Percentiles rank a stretch among this genome's conserved stretches.
Conservation (phyloP, 306 rosid species). For the Mimosa bimucronata region DNA sequence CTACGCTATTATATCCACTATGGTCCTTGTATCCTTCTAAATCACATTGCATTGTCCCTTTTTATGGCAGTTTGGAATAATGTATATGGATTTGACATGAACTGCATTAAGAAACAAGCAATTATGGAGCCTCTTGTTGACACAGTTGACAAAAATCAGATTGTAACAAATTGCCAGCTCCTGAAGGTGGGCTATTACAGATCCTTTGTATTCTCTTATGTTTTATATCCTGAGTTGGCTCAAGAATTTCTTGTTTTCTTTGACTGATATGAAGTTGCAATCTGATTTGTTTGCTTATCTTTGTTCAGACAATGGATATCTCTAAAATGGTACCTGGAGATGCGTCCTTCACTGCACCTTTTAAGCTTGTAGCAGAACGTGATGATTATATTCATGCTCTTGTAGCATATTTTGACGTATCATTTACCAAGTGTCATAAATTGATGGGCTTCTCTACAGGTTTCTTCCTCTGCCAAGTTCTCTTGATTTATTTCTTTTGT, state of each 20-base stretch:
- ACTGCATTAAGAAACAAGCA: conserved; percentile 98
- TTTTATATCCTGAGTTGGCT: conserved; percentile 1
- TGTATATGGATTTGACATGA: conserved; percentile 96
- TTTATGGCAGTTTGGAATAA: conserved; percentile 80
- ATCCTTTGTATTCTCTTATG: conserved; percentile 3
- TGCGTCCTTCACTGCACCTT: conserved; percentile 88
- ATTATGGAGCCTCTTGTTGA: conserved; percentile 98
- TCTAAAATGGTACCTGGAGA: conserved; percentile 97
- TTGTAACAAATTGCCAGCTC: conserved; percentile 86
- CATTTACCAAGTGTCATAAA: conserved; percentile 92
- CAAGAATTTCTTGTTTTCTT: background rate
- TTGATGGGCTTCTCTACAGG: conserved; percentile 97
- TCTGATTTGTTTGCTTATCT: conserved; percentile 38
- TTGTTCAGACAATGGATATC: conserved; percentile 91
- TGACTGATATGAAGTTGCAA: conserved; percentile 1
- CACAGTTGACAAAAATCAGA: conserved; percentile 93
- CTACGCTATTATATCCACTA: background rate
- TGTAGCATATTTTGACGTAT: conserved; percentile 94
- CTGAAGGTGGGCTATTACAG: conserved; percentile 69
- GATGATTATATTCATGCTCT: conserved; percentile 93
- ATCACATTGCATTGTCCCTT: conserved; percentile 28
- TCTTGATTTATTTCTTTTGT: background rate
- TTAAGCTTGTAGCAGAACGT: conserved; percentile 88
- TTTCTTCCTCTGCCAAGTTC: conserved; percentile 35
- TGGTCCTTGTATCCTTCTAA: background rate